Conservation (phyloP, 108 stramenopile species). For the Skeletonema menzelii region DNA sequence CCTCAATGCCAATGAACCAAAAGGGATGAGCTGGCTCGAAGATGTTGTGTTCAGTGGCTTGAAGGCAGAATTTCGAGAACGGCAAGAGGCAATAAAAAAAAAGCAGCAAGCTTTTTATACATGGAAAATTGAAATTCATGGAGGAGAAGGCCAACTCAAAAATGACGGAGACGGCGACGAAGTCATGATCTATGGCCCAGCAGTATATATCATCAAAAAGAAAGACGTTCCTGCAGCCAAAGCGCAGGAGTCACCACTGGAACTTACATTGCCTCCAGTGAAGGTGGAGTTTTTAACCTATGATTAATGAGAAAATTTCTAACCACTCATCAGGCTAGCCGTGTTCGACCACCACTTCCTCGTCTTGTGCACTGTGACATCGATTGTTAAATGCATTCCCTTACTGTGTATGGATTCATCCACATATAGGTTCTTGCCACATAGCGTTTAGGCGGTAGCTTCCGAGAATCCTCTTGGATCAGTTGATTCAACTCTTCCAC, state of each 20-base stretch:
- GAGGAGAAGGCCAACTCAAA: constrained; percentile 48
- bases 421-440: too few relatives aligned
- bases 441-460: too few relatives aligned
- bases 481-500: too few relatives aligned
- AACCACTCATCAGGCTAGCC: too few relatives aligned
- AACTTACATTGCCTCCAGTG: not conserved
- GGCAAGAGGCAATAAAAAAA: not conserved
- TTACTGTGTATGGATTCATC: too few relatives aligned
- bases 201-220: constrained; percentile 16
- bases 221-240: not conserved
- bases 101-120: constrained; percentile 2
- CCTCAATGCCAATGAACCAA: constrained; percentile 59
- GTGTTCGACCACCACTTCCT: too few relatives aligned
- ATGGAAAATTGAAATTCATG: constrained; percentile 83
- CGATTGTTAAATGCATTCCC: too few relatives aligned
- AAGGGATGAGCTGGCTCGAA: constrained; percentile 68
- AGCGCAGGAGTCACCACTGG: not conserved
- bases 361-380: too few relatives aligned
- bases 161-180: constrained; percentile 42
- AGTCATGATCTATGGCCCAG: constrained; percentile 21
- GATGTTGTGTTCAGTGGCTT: constrained; percentile 68
- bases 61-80: constrained; percentile 21
- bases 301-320: not conserved
- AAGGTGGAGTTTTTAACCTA: not conserved
- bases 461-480: too few relatives aligned